phyloP scores from a whole-genome alignment of 2,329 filamentous ascomycete species.

The Fusarium nurragi region DNA sequence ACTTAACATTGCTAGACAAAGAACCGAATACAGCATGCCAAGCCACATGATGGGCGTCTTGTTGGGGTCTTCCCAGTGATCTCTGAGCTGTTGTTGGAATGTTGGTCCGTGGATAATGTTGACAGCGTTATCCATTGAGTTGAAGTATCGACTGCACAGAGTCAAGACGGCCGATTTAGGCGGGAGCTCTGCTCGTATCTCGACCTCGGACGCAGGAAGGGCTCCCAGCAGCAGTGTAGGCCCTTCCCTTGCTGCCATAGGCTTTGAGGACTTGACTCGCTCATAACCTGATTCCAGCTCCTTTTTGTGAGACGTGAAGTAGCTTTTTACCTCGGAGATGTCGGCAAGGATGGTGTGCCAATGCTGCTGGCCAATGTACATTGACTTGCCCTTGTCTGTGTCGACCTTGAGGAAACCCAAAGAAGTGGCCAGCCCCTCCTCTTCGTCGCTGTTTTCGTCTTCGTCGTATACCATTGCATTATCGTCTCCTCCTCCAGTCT shows the following conservation, averaged over 20 bases:
- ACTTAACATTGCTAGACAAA: constrained; percentile 80
- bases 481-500: constrained; percentile 67
- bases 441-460: constrained; percentile 74
- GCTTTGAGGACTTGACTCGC: constrained; percentile 75
- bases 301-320: constrained; percentile 86
- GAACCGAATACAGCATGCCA: constrained; percentile 77
- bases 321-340: constrained; percentile 93
- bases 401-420: constrained; percentile 87
- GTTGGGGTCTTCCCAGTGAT: constrained; percentile 75
- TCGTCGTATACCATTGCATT: constrained; percentile 56
- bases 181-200: constrained; percentile 83
- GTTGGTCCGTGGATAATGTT: constrained; percentile 84
- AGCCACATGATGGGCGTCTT: constrained; percentile 82
- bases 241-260: constrained; percentile 67
- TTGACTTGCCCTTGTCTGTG: constrained; percentile 76
- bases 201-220: constrained; percentile 74
- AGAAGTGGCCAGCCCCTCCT: constrained; percentile 74
- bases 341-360: constrained; percentile 84
- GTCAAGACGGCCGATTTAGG: constrained; percentile 84
- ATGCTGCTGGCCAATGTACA: constrained; percentile 84
- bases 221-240: constrained; percentile 83
- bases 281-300: constrained; percentile 85
- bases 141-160: constrained; percentile 89
- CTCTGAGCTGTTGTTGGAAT: constrained; percentile 76
- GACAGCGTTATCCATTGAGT: constrained; percentile 76